These are phyloP conservation scores for Edaphochlamys debaryana DNA, from an alignment of 139 green algal genomes.

Conservation along the genomic window DNA sequence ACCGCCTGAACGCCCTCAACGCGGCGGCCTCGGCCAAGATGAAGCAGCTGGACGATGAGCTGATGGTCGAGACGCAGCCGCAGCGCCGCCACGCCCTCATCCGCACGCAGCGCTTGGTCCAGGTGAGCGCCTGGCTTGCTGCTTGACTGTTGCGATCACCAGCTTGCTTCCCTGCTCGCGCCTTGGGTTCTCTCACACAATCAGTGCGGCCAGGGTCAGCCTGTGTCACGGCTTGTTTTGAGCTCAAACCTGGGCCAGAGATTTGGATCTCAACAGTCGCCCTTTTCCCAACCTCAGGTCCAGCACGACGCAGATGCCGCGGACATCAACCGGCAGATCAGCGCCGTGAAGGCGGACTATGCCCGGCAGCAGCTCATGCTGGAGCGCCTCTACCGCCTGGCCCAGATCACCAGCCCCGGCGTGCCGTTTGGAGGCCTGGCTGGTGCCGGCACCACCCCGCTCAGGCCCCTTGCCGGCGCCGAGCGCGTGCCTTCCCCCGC, in stretches of 20 bases:
- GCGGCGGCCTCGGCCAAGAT: neutral
- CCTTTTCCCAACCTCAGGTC: constrained; percentile 17
- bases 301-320: constrained; percentile 24
- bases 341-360: constrained; percentile 15
- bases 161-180: too few relatives aligned
- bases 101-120: constrained; percentile 20
- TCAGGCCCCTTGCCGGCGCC: too few relatives aligned
- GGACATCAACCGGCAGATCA: constrained; percentile 8
- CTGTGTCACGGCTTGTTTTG: too few relatives aligned
- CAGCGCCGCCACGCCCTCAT: constrained; percentile 22
- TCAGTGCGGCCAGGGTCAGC: too few relatives aligned
- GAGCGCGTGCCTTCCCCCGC: too few relatives aligned
- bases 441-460: too few relatives aligned
- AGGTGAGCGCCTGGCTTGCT: neutral
- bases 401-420: constrained; percentile 12
- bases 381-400: constrained; percentile 22
- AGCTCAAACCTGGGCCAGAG: too few relatives aligned
- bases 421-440: too few relatives aligned
- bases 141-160: too few relatives aligned
- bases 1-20: constrained; percentile 4
- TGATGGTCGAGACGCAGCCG: neutral
- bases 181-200: too few relatives aligned
- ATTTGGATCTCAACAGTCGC: too few relatives aligned
- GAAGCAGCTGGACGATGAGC: constrained; percentile 11
- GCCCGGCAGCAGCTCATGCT: constrained; percentile 18